Evolutionary conservation across 129 eudicot species (phyloP).

Genomic region (Escallonia rubra): DNA sequence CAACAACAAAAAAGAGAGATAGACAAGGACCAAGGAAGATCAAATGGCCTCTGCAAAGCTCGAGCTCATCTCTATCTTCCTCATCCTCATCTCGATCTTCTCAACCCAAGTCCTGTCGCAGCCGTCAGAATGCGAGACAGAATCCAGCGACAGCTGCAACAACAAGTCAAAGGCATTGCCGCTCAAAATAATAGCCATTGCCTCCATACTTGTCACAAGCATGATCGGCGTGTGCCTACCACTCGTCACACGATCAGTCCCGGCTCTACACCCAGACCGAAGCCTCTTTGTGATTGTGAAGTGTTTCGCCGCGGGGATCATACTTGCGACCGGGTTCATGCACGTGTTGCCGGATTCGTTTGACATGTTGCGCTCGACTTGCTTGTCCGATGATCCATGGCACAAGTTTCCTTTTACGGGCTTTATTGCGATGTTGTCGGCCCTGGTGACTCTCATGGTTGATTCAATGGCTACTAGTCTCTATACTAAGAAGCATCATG

Average conservation of each 20-base stretch:
- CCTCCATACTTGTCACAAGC: constrained; percentile 42
- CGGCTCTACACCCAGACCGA: constrained; percentile 52
- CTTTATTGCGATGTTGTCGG: constrained; percentile 60
- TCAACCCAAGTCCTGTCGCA: background rate
- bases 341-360: constrained; percentile 71
- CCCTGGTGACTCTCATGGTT: constrained; percentile 61
- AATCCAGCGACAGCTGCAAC: constrained; percentile 31
- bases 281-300: constrained; percentile 54
- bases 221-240: constrained; percentile 61
- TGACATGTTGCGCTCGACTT: constrained; percentile 45
- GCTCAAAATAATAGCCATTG: constrained; percentile 55
- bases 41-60: too few species aligned
- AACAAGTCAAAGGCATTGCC: constrained; percentile 49
- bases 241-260: constrained; percentile 46
- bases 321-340: constrained; percentile 62
- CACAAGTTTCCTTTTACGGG: constrained; percentile 66
- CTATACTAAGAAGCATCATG: constrained; percentile 27
- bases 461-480: constrained; percentile 64
- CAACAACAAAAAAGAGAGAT: too few species aligned
- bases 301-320: constrained; percentile 66
- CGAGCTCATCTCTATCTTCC: too few species aligned
- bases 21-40: too few species aligned
- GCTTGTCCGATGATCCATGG: constrained; percentile 49
- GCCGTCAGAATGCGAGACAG: constrained; percentile 38
- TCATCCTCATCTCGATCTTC: too few species aligned